Evolutionary conservation across 2,329 filamentous ascomycete genomes (phyloP).

Genomic region (Cladophialophora exuberans): DNA sequence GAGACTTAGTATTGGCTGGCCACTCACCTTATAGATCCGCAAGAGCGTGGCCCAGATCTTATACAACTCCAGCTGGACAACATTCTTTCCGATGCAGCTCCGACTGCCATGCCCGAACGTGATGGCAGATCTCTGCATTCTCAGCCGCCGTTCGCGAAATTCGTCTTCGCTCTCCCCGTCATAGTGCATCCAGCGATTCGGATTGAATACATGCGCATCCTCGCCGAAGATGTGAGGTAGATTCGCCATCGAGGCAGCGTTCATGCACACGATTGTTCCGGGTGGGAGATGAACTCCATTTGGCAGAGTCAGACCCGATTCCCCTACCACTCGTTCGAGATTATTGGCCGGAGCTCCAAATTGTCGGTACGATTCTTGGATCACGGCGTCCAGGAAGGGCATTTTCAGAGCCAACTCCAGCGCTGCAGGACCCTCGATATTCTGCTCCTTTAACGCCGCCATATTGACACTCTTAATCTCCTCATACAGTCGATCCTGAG

Average conservation of each 20-base stretch:
- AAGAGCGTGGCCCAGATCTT: constrained; percentile 14
- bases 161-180: not conserved
- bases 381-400: constrained; percentile 13
- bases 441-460: constrained; percentile 6
- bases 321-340: constrained; percentile 7
- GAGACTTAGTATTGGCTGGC: not conserved
- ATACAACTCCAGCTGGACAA: constrained; percentile 13
- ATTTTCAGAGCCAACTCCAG: constrained; percentile 12
- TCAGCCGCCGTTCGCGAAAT: not conserved
- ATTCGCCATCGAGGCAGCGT: constrained; percentile 10
- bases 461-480: constrained; percentile 15
- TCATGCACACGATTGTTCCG: constrained; percentile 8
- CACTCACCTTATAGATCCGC: constrained; percentile 17
- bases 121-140: constrained; percentile 7
- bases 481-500: constrained; percentile 7
- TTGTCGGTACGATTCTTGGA: constrained; percentile 13
- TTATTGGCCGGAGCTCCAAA: constrained; percentile 13
- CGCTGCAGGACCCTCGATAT: constrained; percentile 9
- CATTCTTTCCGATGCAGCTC: constrained; percentile 14
- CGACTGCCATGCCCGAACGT: constrained; percentile 10
- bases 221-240: constrained; percentile 5
- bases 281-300: constrained; percentile 4
- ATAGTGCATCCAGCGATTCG: constrained; percentile 9
- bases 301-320: not conserved
- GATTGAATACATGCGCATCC: constrained; percentile 7